Conservation (phyloP, 2,329 filamentous ascomycete species). For the Emmonsiellopsis sp. region DNA sequence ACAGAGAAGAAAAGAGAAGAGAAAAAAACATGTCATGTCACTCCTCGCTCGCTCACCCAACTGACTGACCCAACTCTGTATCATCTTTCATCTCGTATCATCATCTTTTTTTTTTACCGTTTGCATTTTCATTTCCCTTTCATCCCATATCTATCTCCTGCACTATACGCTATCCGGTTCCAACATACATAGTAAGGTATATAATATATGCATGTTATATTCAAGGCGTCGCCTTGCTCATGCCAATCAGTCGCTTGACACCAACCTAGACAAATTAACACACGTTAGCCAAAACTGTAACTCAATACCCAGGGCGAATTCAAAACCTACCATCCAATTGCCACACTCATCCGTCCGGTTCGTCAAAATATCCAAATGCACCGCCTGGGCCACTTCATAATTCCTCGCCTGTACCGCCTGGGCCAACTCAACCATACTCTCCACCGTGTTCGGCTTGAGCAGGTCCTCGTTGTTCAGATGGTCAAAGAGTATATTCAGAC, state of each 20-base stretch:
- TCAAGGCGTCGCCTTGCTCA: conserved; percentile 66
- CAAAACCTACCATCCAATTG: conserved; percentile 68
- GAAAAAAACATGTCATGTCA: not conserved
- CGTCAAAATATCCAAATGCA: conserved; percentile 67
- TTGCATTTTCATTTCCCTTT: not conserved
- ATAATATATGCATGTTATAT: not conserved
- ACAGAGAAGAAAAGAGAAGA: not conserved
- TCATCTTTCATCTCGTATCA: not conserved
- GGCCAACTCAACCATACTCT: conserved; percentile 42
- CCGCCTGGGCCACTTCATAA: conserved; percentile 55
- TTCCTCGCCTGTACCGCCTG: conserved; percentile 59
- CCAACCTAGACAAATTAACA: conserved; percentile 47
- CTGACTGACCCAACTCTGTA: not conserved
- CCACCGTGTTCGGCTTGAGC: conserved; percentile 61
- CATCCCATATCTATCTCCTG: not conserved
- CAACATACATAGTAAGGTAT: too few species aligned
- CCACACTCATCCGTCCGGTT: conserved; percentile 73
- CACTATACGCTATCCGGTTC: too few species aligned
- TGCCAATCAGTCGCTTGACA: conserved; percentile 66
- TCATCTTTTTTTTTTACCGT: not conserved
- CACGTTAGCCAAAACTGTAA: conserved; percentile 3
- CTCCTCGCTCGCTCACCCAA: not conserved
- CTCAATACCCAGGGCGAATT: conserved; percentile 1
- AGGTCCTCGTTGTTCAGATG: conserved; percentile 94
- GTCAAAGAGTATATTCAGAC: conserved; percentile 87